Evolutionary conservation across 352 stramenopile genomes (phyloP).

Genomic region (Globisporangium irregulare): DNA sequence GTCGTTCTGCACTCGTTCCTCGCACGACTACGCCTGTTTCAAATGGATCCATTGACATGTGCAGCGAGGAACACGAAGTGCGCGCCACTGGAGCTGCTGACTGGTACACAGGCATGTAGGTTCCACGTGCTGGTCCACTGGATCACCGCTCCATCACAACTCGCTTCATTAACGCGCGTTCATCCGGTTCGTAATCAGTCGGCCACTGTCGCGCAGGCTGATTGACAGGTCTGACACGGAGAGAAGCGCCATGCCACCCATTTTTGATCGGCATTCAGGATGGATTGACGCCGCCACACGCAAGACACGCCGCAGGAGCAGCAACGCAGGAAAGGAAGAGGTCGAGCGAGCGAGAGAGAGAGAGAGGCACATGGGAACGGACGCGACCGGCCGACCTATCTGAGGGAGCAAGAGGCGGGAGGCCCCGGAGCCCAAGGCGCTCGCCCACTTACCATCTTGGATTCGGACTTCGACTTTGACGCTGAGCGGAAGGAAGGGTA

Average conservation of each 20-base stretch:
- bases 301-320: background rate
- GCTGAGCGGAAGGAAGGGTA: slow-evolving; percentile 86
- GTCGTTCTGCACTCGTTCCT: background rate
- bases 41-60: slow-evolving; percentile 1
- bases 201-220: background rate
- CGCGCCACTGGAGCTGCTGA: background rate
- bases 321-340: background rate
- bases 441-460: slow-evolving; percentile 71
- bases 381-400: background rate
- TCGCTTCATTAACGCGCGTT: background rate
- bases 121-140: background rate
- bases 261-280: background rate
- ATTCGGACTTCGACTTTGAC: slow-evolving; percentile 85
- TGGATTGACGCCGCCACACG: background rate
- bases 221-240: background rate
- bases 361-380: background rate
- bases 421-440: background rate
- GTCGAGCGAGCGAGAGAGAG: background rate
- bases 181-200: background rate
- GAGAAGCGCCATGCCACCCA: background rate
- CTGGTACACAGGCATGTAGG: background rate
- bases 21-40: background rate
- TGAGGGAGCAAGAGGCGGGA: background rate
- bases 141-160: background rate
- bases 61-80: background rate